Percentiles rank a stretch among this genome's conserved stretches.
Conservation (phyloP, 176 grass and related monocot genomes). For the Cenchrus americanus region DNA sequence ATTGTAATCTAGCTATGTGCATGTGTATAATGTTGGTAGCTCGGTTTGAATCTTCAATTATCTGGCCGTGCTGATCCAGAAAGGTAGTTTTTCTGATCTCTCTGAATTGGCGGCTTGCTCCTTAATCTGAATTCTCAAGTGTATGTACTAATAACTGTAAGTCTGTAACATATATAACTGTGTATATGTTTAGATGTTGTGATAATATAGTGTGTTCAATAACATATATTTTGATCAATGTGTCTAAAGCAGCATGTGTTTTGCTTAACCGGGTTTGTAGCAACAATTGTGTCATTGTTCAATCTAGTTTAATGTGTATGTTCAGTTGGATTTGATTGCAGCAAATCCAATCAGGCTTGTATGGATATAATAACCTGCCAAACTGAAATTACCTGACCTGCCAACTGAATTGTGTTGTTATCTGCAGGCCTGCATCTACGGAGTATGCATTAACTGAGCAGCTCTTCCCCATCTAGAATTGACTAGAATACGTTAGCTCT, state of each 20-base stretch:
- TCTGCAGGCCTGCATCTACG: background rate
- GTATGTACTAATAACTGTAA: conserved; percentile 12
- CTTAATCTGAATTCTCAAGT: background rate
- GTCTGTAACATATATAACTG: background rate
- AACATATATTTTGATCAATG: background rate
- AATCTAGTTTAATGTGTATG: background rate
- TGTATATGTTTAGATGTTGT: conserved; percentile 2
- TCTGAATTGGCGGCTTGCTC: conserved; percentile 26
- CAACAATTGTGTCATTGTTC: background rate
- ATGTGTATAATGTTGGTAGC: background rate
- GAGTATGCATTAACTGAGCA: background rate
- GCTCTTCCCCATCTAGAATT: background rate
- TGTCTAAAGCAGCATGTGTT: background rate
- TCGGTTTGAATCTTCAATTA: no score
- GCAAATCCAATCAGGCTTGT: no score
- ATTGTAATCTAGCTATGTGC: background rate
- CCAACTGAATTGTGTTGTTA: background rate
- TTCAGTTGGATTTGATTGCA: no score
- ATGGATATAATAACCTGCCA: background rate
- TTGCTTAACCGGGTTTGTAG: background rate
- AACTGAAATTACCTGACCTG: background rate
- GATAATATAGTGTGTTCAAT: background rate
- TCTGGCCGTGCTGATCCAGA: conserved; percentile 31
- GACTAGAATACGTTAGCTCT: background rate
- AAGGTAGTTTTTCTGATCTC: conserved; percentile 17